Base-by-base conservation (phyloP, 768 basidiomycete species). In the Suillus hirtellus region DNA sequence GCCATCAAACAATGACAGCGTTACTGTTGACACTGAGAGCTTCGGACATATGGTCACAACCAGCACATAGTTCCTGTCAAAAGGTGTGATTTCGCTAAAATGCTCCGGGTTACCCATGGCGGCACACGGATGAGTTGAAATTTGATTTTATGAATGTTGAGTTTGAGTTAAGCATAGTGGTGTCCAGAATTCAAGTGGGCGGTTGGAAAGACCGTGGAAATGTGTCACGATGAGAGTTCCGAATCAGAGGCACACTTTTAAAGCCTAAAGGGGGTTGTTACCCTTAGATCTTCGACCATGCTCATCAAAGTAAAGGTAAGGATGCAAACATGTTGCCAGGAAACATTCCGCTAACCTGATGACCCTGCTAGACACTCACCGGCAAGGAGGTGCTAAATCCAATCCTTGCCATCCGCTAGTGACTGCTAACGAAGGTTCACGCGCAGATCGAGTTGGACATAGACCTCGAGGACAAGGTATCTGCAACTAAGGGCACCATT, bases 361-460 rank as follows among this genome's bases (percentile, higher is more conserved):
- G 17, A 14, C 37, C 15, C 53, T 56, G 47, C 65, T 34, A 98
- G 95, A 96, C 95, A 54, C 85, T 99, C 47, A 99, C 96, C 55
- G 96, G 96, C 65, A 98, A 97, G 78, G 96, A 98, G 88, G 96
- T 95, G 71, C 64, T 71, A 66, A 60, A 37, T 59, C 59, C 21
- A 44, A 34, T 40, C 10, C 17, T 24, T 24, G 44, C 35, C 54
- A 60, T 43, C 54, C 44, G 24, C 46, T 53, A 59, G 66, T 61
- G 60, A 53, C 66, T 37, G 35, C 35, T 63, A 59, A 66, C 64
- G 62, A 64, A 59, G 59, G 14, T 17, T 60, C 40, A 47, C 47
- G 17, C 38, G 4, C 68, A 89, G 96, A 95, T 97, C 76, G 96
- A 99, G 77, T 86, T 99, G 66, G 95, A 97, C 80, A 93, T 97